Base-by-base conservation (phyloP, 1,284 basidiomycete species). In the Anthracocystis walkeri region DNA sequence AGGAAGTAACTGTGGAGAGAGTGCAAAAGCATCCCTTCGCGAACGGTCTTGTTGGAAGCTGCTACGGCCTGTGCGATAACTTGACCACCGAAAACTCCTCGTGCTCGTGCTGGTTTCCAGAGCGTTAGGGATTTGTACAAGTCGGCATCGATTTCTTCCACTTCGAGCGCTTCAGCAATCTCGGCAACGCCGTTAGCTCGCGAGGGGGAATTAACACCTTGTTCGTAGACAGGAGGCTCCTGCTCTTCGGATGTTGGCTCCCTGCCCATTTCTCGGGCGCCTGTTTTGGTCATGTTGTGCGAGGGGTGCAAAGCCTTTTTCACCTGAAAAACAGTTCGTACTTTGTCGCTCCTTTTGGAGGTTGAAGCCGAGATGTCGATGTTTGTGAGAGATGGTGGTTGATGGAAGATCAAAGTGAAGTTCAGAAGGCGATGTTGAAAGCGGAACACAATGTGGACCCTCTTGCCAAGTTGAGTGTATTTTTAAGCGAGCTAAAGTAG, bases 71-170 rank as follows among this genome's bases (percentile, higher is more conserved):
- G 81, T 1, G 77, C 82, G 27, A 83, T 80, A 18, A 85, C 76
- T 25, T 81, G 77, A 14, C 83, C 83, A 16, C 83, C 83, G 65
- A 83, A 85, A 4, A 85, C 80, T 12, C 82, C 82, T 3, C 82
- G 65, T 10, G 80, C 81, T n/a, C 75, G 53, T 2, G 75, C 70
- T 1, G 83, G 83, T 23, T 65, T 72, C 78, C 80, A 84, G 44
- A 82, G 76, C 20, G 68, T 60, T 49, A 80, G 51, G 33, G 78
- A 80, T 48, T 65, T 66, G 66, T 79, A 82, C 11, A 82, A 64
- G 58, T 82, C 68, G 0, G 35, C 56, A 57, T 81, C 81, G 58
- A 83, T 63, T 50, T 79, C 64, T 41, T 83, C 79, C 7, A 81
- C 79, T n/a, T 75, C 64, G 51, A 83, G 70, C 40, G 79, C 77